Base-by-base conservation (phyloP, 2,329 filamentous ascomycete genomes). In the Fusarium tuaranense region DNA sequence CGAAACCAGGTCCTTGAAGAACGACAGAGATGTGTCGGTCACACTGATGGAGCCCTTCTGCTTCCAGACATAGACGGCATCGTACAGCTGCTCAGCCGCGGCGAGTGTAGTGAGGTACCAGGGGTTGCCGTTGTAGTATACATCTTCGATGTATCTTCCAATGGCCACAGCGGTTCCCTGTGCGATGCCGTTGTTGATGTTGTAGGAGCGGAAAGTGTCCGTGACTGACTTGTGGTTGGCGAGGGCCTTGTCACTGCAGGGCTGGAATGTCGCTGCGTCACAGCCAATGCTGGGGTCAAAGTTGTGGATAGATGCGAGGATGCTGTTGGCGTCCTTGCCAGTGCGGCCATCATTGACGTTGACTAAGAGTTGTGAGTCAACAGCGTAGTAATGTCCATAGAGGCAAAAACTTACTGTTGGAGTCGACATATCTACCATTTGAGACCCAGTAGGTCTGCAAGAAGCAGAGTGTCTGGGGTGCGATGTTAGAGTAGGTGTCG, bases 21-120 rank as follows among this genome's bases (percentile, higher is more conserved):
- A 96, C 9, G 88, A 79, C 10, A 95, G 86, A 0, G 93, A 95
- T 2, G 87, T 87, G 0, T 86, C 83, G 7, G 90, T 92, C 57
- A 96, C 88, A 1, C 87, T 88, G 77, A 97, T 87, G 7, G 87
- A 91, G 1, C 90, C 91, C 30, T 87, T 82, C 39, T 85, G 82
- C 71, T 92, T 87, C 93, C 93, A 96, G 60, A 92, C 90, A 74
- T 92, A 92, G 2, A 95, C 78, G 1, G 94, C 92, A 76, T 93
- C 92, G 80, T 95, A 96, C 4, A 97, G 88, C 79, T 94, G 92
- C 82, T 97, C 94, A 4, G 94, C 94, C 0, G 93, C 93, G 2
- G 93, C 93, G 34, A 95, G 86, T 1, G 93, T 96, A 76, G 89
- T 89, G 14, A 96, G 87, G 77, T 95, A 94, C 94, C 94, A 97